phyloP scores from a whole-genome alignment of 257 asterid genomes.

The Verbascum thapsus region DNA sequence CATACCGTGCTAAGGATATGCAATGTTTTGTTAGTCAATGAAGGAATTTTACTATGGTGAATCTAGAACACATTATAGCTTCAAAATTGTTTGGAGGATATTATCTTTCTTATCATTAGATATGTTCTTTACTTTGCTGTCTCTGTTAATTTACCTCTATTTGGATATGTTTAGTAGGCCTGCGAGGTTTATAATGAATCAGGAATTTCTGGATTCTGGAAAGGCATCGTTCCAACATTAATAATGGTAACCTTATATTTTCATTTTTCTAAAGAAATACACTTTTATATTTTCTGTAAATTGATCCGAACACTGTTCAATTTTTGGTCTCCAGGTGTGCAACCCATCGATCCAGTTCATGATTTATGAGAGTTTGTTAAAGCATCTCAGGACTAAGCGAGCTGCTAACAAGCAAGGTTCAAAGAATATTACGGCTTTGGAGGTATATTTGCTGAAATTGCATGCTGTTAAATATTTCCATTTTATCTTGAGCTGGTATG shows the following conservation, averaged over 20 bases:
- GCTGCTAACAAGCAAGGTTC: constrained; percentile 48
- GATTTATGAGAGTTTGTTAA: constrained; percentile 82
- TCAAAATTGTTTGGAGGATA: not conserved
- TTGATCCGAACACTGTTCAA: constrained; percentile 29
- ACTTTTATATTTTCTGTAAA: constrained; percentile 12
- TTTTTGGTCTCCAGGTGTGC: constrained; percentile 64
- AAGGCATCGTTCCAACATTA: constrained; percentile 82
- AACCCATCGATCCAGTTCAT: constrained; percentile 98
- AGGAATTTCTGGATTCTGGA: constrained; percentile 88
- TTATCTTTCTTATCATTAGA: not conserved
- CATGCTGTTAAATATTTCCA: constrained; percentile 15
- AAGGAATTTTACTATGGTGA: not conserved
- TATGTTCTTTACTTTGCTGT: constrained; percentile 3
- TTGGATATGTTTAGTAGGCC: constrained; percentile 62
- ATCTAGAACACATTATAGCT: not conserved
- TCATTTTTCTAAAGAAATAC: constrained; percentile 17
- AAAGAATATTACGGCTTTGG: constrained; percentile 60
- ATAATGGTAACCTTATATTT: constrained; percentile 63
- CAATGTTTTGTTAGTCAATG: not conserved
- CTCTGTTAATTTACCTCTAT: constrained; percentile 36
- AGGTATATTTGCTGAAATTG: constrained; percentile 44
- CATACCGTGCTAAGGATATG: no score
- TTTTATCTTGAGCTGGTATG: constrained; percentile 12
- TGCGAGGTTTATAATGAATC: constrained; percentile 81
- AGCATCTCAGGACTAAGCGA: constrained; percentile 69